Evolutionary conservation across 2,329 filamentous ascomycete genomes (phyloP).

Genomic region (Hypoxylon sp.): DNA sequence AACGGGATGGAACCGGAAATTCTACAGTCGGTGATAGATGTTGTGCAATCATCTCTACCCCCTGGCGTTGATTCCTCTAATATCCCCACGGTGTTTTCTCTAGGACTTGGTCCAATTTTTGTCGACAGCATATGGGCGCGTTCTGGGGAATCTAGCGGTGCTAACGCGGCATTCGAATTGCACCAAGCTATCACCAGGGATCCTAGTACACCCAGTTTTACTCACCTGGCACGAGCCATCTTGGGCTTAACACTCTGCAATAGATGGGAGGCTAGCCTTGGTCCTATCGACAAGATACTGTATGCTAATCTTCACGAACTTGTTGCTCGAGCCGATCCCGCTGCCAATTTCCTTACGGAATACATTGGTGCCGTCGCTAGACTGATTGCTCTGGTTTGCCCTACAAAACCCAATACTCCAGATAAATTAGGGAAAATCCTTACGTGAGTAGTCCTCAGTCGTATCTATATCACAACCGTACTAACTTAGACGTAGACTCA

Average conservation of each 20-base stretch:
- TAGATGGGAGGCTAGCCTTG: slow-evolving; percentile 75
- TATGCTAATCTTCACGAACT: slow-evolving; percentile 58
- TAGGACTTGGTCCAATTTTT: slow-evolving; percentile 60
- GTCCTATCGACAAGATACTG: slow-evolving; percentile 60
- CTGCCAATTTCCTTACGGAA: slow-evolving; percentile 64
- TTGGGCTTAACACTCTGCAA: slow-evolving; percentile 78
- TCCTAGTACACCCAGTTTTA: slow-evolving; percentile 77
- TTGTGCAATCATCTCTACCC: slow-evolving; percentile 59
- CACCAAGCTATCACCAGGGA: slow-evolving; percentile 77
- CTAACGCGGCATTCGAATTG: slow-evolving; percentile 76
- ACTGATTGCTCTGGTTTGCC: slow-evolving; percentile 57
- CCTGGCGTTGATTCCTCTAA: slow-evolving; percentile 50
- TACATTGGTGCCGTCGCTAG: slow-evolving; percentile 64
- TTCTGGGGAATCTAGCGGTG: slow-evolving; percentile 60
- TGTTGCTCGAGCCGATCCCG: slow-evolving; percentile 52
- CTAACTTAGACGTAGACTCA: slow-evolving; percentile 38
- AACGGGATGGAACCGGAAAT: slow-evolving; percentile 36
- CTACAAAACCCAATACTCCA: slow-evolving; percentile 55
- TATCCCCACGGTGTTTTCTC: slow-evolving; percentile 57
- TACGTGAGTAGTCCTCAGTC: slow-evolving; percentile 52
- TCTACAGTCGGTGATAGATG: slow-evolving; percentile 54
- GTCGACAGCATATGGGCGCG: slow-evolving; percentile 64
- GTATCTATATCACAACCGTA: neutral
- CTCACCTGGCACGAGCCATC: slow-evolving; percentile 76
- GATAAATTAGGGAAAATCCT: slow-evolving; percentile 53